phyloP scores from a whole-genome alignment of 139 green algal species.

The Dunaliella primolecta region DNA sequence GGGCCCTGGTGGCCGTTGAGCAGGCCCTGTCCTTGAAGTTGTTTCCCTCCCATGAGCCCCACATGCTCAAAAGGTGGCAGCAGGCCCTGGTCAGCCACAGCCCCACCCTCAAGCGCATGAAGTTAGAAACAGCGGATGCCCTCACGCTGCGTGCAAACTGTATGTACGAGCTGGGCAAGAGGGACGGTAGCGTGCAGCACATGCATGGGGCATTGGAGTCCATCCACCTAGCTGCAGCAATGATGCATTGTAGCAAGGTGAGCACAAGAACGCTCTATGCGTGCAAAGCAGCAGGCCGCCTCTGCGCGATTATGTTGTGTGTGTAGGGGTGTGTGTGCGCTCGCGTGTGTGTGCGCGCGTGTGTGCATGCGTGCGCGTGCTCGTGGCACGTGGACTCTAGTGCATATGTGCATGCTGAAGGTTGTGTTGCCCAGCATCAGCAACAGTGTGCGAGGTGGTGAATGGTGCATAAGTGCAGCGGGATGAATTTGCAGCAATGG shows the following conservation, averaged over 20 bases:
- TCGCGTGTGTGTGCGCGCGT: background rate
- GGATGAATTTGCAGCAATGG: too few relatives aligned
- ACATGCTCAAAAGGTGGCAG: slow-evolving; percentile 5
- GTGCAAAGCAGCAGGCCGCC: too few relatives aligned
- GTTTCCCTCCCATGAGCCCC: slow-evolving; percentile 13
- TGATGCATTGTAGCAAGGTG: slow-evolving; percentile 28
- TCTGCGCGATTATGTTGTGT: background rate
- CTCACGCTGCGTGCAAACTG: slow-evolving; percentile 30
- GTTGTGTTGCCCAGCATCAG: too few relatives aligned
- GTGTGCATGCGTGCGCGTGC: background rate
- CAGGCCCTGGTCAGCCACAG: background rate
- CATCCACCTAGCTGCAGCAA: slow-evolving; percentile 27
- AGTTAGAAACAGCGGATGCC: slow-evolving; percentile 33
- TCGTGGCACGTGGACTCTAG: too few relatives aligned
- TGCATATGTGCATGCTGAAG: too few relatives aligned
- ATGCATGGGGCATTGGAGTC: slow-evolving; percentile 22
- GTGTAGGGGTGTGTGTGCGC: background rate
- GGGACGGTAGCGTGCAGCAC: slow-evolving; percentile 12
- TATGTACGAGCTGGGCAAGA: slow-evolving; percentile 28
- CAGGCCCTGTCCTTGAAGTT: slow-evolving; percentile 30
- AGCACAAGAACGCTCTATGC: background rate
- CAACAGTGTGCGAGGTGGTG: too few relatives aligned
- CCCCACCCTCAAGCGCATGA: slow-evolving; percentile 19
- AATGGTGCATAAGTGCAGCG: too few relatives aligned
- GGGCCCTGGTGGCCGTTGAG: slow-evolving; percentile 26